Percentiles rank a stretch among this genome's conserved stretches.
Conservation (phyloP, 129 eudicot species). For the Lactuca sativa region DNA sequence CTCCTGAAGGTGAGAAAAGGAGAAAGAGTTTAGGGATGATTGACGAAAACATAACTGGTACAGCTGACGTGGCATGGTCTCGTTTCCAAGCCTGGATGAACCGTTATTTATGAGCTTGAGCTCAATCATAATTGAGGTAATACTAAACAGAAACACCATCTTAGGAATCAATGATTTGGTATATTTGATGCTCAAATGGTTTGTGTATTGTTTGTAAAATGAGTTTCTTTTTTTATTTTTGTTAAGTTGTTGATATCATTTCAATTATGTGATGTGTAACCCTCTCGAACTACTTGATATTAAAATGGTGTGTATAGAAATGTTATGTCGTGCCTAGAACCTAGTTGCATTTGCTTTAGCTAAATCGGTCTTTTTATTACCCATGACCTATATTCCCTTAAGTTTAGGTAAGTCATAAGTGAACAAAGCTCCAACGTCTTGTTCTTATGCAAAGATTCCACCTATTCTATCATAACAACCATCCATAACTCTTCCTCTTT, state of each 20-base stretch:
- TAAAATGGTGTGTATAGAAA: too few relatives aligned
- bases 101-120: slow-evolving; percentile 52
- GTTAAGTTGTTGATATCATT: slow-evolving; percentile 12
- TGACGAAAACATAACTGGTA: slow-evolving; percentile 56
- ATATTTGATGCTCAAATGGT: background rate
- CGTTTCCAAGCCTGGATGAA: slow-evolving; percentile 83
- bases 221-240: background rate
- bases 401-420: too few relatives aligned
- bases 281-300: background rate
- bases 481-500: too few relatives aligned
- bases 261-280: background rate
- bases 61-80: slow-evolving; percentile 80
- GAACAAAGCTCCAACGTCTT: too few relatives aligned
- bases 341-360: too few relatives aligned
- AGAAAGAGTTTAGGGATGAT: slow-evolving; percentile 69
- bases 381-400: too few relatives aligned
- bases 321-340: too few relatives aligned
- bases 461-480: too few relatives aligned
- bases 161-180: slow-evolving; percentile 5
- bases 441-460: too few relatives aligned
- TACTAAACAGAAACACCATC: slow-evolving; percentile 9
- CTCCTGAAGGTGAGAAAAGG: slow-evolving; percentile 72
- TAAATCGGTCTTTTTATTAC: too few relatives aligned
- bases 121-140: background rate
- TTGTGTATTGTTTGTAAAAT: slow-evolving; percentile 18